Conservation (phyloP, 495 filamentous ascomycete species). For the Xylaria palmicola region DNA sequence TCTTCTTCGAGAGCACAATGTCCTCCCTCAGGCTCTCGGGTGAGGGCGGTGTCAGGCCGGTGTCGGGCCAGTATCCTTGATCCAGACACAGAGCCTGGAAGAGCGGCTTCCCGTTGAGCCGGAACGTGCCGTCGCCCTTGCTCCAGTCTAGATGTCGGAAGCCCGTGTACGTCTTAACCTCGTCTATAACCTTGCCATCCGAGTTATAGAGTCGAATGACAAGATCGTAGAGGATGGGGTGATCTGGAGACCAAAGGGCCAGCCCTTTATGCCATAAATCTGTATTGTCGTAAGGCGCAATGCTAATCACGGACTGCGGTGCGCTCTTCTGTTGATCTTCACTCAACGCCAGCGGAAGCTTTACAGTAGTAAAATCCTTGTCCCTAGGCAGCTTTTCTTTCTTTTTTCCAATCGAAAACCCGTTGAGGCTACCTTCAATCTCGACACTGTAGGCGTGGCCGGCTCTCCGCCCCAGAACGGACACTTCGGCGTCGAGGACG, state of each 20-base stretch:
- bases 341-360: slow-evolving; percentile 46
- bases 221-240: slow-evolving; percentile 58
- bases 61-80: slow-evolving; percentile 64
- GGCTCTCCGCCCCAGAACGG: slow-evolving; percentile 26
- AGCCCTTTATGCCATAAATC: slow-evolving; percentile 30
- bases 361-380: slow-evolving; percentile 42
- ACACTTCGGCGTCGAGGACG: slow-evolving; percentile 24
- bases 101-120: slow-evolving; percentile 57
- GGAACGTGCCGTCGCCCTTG: slow-evolving; percentile 48
- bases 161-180: slow-evolving; percentile 57
- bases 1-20: slow-evolving; percentile 52
- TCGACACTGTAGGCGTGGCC: slow-evolving; percentile 32
- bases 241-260: slow-evolving; percentile 54
- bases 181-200: slow-evolving; percentile 43
- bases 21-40: slow-evolving; percentile 55
- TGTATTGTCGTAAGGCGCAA: slow-evolving; percentile 17
- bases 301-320: slow-evolving; percentile 18
- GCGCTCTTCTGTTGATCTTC: slow-evolving; percentile 32
- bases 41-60: slow-evolving; percentile 54
- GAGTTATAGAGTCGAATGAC: slow-evolving; percentile 37
- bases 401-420: slow-evolving; percentile 32
- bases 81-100: slow-evolving; percentile 60
- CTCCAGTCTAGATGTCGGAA: slow-evolving; percentile 56
- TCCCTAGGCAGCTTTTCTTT: slow-evolving; percentile 30
- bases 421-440: slow-evolving; percentile 31